Conservation (phyloP, 2,329 filamentous ascomycete genomes). For the Pseudonectria buxi region DNA sequence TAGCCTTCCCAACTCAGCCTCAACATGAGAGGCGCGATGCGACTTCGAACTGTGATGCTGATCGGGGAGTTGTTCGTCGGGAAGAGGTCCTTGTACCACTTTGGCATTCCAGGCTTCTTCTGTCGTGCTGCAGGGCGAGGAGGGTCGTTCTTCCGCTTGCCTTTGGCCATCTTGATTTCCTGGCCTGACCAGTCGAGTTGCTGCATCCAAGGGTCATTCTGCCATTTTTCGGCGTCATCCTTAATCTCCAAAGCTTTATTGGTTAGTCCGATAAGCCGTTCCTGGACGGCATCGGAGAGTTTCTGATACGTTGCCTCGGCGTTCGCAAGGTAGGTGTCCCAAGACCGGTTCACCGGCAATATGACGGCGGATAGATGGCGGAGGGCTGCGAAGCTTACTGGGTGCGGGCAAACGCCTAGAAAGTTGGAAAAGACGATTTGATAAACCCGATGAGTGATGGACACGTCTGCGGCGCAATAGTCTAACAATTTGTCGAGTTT, state of each 20-base stretch:
- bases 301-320: conserved; percentile 79
- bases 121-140: conserved; percentile 73
- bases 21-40: conserved; percentile 78
- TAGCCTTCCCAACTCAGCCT: conserved; percentile 83
- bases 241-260: conserved; percentile 73
- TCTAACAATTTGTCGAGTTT: conserved; percentile 79
- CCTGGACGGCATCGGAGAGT: conserved; percentile 69
- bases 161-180: conserved; percentile 84
- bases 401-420: conserved; percentile 83
- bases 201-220: conserved; percentile 79
- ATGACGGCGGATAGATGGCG: conserved; percentile 92
- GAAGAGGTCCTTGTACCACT: conserved; percentile 94
- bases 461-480: conserved; percentile 93
- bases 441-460: conserved; percentile 89
- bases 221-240: conserved; percentile 59
- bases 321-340: conserved; percentile 77
- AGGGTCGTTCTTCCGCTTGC: conserved; percentile 78
- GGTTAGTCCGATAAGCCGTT: conserved; percentile 65
- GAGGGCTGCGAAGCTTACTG: conserved; percentile 91
- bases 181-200: conserved; percentile 96
- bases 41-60: conserved; percentile 74
- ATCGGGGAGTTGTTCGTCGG: conserved; percentile 61
- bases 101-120: conserved; percentile 89
- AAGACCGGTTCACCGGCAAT: conserved; percentile 78
- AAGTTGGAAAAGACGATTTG: conserved; percentile 89